Percentiles rank a stretch among this genome's conserved stretches.
These are phyloP conservation scores for Stephania japonica DNA, from an alignment of 164 flowering plant species.

Conservation along the genomic window DNA sequence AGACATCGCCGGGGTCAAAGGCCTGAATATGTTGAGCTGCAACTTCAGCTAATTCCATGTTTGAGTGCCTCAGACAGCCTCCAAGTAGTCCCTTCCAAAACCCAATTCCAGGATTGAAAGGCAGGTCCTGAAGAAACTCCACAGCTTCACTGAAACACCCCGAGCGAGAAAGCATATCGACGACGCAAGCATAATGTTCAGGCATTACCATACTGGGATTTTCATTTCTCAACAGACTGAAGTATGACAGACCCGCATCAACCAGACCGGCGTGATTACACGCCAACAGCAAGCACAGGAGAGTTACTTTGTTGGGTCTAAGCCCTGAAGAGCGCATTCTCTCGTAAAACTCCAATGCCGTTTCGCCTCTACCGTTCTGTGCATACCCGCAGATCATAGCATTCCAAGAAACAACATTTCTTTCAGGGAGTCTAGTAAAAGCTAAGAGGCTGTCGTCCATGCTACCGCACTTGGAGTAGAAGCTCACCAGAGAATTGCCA, in stretches of 20 bases:
- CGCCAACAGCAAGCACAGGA: conserved; percentile 62
- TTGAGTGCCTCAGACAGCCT: conserved; percentile 70
- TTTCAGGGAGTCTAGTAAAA: conserved; percentile 38
- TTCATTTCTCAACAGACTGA: conserved; percentile 32
- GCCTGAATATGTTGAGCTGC: conserved; percentile 44
- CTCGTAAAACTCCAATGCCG: conserved; percentile 42
- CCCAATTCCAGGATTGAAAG: conserved; percentile 76
- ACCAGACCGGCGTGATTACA: conserved; percentile 76
- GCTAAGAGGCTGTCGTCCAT: conserved; percentile 63
- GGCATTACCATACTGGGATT: conserved; percentile 38
- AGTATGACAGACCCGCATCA: conserved; percentile 45
- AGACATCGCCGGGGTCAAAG: conserved; percentile 62
- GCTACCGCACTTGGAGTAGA: conserved; percentile 81
- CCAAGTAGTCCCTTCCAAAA: conserved; percentile 85
- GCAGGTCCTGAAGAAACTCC: conserved; percentile 39
- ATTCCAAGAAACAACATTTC: conserved; percentile 75
- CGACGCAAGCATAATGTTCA: conserved; percentile 80
- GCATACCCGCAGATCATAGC: conserved; percentile 77
- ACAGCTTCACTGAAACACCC: conserved; percentile 57
- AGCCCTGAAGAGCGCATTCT: conserved; percentile 32
- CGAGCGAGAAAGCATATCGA: conserved; percentile 64
- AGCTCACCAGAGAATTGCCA: conserved; percentile 63
- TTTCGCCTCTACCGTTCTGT: conserved; percentile 65
- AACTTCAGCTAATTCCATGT: conserved; percentile 45
- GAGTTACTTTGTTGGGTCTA: conserved; percentile 52